phyloP scores from a whole-genome alignment of 1,284 basidiomycete genomes.

The Sphagnurus paluster region DNA sequence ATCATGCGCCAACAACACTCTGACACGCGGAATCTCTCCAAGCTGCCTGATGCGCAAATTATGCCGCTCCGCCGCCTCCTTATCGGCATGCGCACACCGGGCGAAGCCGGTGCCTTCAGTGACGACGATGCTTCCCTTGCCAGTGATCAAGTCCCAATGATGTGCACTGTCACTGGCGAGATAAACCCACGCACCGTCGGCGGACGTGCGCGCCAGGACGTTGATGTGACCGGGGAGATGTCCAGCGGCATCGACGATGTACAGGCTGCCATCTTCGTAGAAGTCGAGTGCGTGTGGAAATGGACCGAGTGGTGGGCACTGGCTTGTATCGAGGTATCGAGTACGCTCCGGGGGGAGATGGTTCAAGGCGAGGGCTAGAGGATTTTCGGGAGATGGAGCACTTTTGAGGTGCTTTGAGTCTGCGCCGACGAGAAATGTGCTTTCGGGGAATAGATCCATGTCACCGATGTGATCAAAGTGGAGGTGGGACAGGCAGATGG shows the following conservation, averaged over 20 bases:
- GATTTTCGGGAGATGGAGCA: slow-evolving; percentile 43
- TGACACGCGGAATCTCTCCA: slow-evolving; percentile 37
- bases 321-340: slow-evolving; percentile 29
- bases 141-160: slow-evolving; percentile 50
- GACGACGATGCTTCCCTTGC: slow-evolving; percentile 42
- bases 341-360: slow-evolving; percentile 45
- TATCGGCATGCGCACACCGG: slow-evolving; percentile 45
- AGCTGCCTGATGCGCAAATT: slow-evolving; percentile 42
- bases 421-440: slow-evolving; percentile 47
- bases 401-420: slow-evolving; percentile 33
- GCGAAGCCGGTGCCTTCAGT: slow-evolving; percentile 23
- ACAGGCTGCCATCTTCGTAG: slow-evolving; percentile 57
- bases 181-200: slow-evolving; percentile 57
- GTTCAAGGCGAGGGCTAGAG: slow-evolving; percentile 30
- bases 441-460: slow-evolving; percentile 42
- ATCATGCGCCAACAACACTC: slow-evolving; percentile 55
- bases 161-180: slow-evolving; percentile 58
- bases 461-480: slow-evolving; percentile 50
- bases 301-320: slow-evolving; percentile 43
- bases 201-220: slow-evolving; percentile 53
- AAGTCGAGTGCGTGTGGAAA: slow-evolving; percentile 54
- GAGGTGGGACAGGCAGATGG: slow-evolving; percentile 51
- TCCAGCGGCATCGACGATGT: slow-evolving; percentile 56
- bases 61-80: slow-evolving; percentile 40
- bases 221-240: slow-evolving; percentile 56